Evolutionary conservation across 306 rosid genomes (phyloP), one percentile per base, ranked within the genome.

Genomic region (Begonia masoniana): DNA sequence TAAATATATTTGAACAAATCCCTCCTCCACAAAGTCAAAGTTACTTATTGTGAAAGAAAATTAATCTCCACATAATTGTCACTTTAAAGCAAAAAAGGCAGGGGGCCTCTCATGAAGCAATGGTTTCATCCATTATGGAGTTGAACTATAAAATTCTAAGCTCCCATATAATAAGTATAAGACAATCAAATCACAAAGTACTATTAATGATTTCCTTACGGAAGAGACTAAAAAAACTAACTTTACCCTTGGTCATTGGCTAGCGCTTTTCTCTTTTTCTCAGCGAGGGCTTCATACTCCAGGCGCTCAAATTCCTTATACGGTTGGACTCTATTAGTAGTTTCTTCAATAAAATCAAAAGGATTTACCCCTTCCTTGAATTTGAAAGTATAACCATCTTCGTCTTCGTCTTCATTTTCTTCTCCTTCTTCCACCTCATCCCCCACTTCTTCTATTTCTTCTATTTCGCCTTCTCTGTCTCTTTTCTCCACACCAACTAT

Each of bases 271-370:
- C 95, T 68, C 57, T 89, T 89, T 63, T 66, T 78, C 56, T 67
- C 68, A 8, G 94, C 85, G 1, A 74, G 85, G 54, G 89, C 95
- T 73, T 82, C 77, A 50, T 78, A 62, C 66, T 82, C 94, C 11
- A 68, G 84, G 42, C 79, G 87, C 66, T 74, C 71, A 45, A 80
- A 76, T 59, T 67, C 77, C 73, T 73, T 76, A 60, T 76, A 82
- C 47, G 75, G 52, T 57, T 68, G 83, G 52, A 75, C 67, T 31
- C 70, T 63, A 15, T 76, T 75, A 51, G 71, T 74, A 36, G 65
- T 58, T 45, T 76, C 76, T 62, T 66, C 74, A 24, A 88, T 58
- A 17, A 84, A 75, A 50, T 78, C 94, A 68, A 82, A 65, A 19
- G 88, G 89, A 56, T 79, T 76, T 41, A 67, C 73, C 5, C 87